Conservation (phyloP, 2,329 filamentous ascomycete genomes). For the Cryphonectria japonica region DNA sequence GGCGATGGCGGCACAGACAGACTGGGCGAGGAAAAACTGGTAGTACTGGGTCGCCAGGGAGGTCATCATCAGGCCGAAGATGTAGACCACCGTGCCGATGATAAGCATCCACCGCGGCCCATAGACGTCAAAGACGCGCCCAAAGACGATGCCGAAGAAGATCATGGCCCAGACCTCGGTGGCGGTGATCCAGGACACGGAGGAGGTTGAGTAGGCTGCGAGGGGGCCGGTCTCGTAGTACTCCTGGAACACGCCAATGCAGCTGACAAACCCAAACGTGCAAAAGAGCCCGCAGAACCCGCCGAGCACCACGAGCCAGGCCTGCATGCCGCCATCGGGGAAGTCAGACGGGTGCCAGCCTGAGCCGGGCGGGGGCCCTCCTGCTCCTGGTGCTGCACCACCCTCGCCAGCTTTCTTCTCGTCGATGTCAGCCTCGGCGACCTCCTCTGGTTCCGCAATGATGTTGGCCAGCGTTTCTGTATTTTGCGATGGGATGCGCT, state of each 20-base stretch:
- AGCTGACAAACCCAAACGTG: constrained; percentile 46
- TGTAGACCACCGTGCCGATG: constrained; percentile 54
- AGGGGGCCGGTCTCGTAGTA: constrained; percentile 58
- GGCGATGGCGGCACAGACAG: constrained; percentile 39
- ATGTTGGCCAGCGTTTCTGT: constrained; percentile 42
- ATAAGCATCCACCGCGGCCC: constrained; percentile 60
- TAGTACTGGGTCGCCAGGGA: constrained; percentile 49
- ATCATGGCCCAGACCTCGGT: constrained; percentile 51
- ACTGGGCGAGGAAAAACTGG: constrained; percentile 46
- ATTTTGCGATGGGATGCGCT: constrained; percentile 39
- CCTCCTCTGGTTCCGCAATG: constrained; percentile 38
- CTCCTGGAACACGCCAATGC: constrained; percentile 58
- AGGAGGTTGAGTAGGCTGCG: constrained; percentile 49
- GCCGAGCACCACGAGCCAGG: constrained; percentile 53
- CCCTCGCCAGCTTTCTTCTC: constrained; percentile 36
- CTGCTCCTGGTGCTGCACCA: background rate
- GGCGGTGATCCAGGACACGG: constrained; percentile 61
- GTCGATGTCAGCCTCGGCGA: constrained; percentile 38
- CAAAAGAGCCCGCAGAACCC: constrained; percentile 42
- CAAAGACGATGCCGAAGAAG: constrained; percentile 51
- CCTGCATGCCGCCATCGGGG: constrained; percentile 55
- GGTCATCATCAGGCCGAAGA: constrained; percentile 66
- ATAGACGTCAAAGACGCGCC: constrained; percentile 56
- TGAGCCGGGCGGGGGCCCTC: constrained; percentile 32
- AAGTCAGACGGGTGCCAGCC: constrained; percentile 48